A percentile compares a stretch with the other conserved stretches of the same genome.
Conservation (phyloP, 441 rosid species). For the Lepidium campestre region DNA sequence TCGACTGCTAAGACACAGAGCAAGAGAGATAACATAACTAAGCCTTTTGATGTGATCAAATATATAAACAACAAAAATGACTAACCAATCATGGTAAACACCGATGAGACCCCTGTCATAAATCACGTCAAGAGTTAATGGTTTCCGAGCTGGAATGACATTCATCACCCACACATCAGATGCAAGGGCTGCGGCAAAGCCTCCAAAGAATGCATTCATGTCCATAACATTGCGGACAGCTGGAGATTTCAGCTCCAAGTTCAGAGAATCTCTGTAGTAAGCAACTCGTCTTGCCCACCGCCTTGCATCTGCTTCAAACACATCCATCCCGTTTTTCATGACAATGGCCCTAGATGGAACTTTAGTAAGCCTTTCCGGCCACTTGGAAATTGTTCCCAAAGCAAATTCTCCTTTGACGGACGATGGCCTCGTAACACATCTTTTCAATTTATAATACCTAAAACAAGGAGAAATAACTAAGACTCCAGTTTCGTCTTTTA, state of each 20-base stretch:
- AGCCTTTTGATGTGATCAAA: neutral
- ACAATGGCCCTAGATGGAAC: conserved; percentile 65
- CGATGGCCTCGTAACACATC: conserved; percentile 62
- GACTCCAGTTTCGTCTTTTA: neutral
- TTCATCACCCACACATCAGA: conserved; percentile 96
- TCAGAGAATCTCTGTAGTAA: conserved; percentile 65
- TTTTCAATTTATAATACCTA: conserved; percentile 81
- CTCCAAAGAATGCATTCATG: conserved; percentile 92
- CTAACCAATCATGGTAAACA: conserved; percentile 94
- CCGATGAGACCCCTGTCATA: conserved; percentile 94
- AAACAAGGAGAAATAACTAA: conserved; percentile 11
- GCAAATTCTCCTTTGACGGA: conserved; percentile 62
- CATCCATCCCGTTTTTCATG: conserved; percentile 73
- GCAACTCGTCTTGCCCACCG: conserved; percentile 87
- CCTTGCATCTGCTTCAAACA: conserved; percentile 85
- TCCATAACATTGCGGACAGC: conserved; percentile 87
- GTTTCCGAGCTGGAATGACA: conserved; percentile 83
- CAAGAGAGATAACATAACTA: neutral
- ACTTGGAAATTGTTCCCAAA: conserved; percentile 59
- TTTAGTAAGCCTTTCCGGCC: conserved; percentile 75
- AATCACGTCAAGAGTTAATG: conserved; percentile 65
- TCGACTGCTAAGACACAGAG: neutral
- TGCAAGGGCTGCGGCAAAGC: conserved; percentile 79
- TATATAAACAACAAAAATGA: neutral
- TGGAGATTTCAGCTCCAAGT: conserved; percentile 65